A percentile compares a stretch with the other conserved stretches of the same genome.
Conservation (phyloP, 1,284 basidiomycete genomes). For the Puccinia coronata region DNA sequence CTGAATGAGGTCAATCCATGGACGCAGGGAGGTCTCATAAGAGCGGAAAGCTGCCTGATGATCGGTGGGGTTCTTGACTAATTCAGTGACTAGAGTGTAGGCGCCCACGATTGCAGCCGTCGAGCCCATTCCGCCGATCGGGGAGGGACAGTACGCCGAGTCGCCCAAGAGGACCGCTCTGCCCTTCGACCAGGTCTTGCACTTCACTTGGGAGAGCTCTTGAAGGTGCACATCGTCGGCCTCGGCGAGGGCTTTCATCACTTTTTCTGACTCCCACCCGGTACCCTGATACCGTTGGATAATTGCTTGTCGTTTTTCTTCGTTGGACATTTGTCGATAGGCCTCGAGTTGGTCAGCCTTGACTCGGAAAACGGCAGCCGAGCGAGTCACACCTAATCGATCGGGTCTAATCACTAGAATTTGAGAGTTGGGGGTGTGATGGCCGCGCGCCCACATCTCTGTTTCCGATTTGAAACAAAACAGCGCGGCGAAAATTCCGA, state of each 20-base stretch:
- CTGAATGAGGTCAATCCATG: constrained; percentile 10
- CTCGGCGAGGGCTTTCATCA: constrained; percentile 50
- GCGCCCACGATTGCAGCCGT: constrained; percentile 21
- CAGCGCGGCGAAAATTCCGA: constrained; percentile 4
- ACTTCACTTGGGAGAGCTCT: constrained; percentile 52
- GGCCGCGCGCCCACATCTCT: constrained; percentile 11
- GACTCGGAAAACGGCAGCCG: no score
- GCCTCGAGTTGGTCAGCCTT: not conserved
- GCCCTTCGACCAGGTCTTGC: constrained; percentile 51
- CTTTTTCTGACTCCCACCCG: constrained; percentile 50
- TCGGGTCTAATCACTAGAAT: no score
- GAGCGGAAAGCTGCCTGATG: constrained; percentile 5
- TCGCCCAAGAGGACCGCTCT: constrained; percentile 54
- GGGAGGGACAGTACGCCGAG: constrained; percentile 53
- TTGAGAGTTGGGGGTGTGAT: constrained; percentile 24
- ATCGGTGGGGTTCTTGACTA: constrained; percentile 39
- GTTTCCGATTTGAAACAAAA: constrained; percentile 4
- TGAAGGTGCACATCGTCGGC: constrained; percentile 53
- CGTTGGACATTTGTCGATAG: not conserved
- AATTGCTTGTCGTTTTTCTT: constrained; percentile 50
- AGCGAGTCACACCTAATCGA: no score
- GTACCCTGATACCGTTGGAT: constrained; percentile 45
- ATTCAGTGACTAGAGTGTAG: constrained; percentile 52
- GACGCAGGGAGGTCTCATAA: constrained; percentile 1
- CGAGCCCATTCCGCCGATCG: constrained; percentile 53